Percentiles rank a stretch among this genome's conserved stretches.
These are phyloP conservation scores for Pichia insulana DNA, from an alignment of 805 yeast genomes.

Conservation along the genomic window DNA sequence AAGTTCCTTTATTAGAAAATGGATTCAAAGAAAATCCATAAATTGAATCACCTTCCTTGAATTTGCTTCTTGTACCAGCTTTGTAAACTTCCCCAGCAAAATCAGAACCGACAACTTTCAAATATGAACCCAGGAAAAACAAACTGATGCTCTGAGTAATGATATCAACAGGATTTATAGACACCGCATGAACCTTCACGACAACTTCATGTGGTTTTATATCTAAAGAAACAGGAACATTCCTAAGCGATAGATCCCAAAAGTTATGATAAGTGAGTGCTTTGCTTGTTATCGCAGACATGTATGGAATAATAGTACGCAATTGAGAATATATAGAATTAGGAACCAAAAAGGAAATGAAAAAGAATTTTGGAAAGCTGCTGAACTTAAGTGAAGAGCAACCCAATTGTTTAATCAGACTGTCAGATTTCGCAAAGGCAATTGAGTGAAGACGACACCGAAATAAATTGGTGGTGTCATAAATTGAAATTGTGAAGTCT, in stretches of 20 bases:
- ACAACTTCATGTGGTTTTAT: conserved; percentile 10
- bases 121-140: conserved; percentile 3
- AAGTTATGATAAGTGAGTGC: conserved; percentile 14
- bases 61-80: conserved; percentile 13
- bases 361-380: no score
- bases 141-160: conserved; percentile 5
- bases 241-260: conserved; percentile 6
- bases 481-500: no score
- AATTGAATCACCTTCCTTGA: conserved; percentile 15
- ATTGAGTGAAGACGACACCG: no score
- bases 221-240: conserved; percentile 4
- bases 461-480: no score
- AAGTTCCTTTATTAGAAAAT: conserved; percentile 28
- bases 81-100: conserved; percentile 16
- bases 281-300: background rate
- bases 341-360: no score
- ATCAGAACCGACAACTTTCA: conserved; percentile 16
- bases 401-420: no score
- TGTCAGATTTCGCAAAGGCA: no score
- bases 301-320: no score
- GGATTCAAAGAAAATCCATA: conserved; percentile 10
- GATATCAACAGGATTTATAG: conserved; percentile 16
- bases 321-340: no score
- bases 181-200: conserved; percentile 11
- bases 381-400: no score